These are phyloP conservation scores for Ceriops zippeliana DNA, from an alignment of 345 rosid genomes.

Conservation along the genomic window DNA sequence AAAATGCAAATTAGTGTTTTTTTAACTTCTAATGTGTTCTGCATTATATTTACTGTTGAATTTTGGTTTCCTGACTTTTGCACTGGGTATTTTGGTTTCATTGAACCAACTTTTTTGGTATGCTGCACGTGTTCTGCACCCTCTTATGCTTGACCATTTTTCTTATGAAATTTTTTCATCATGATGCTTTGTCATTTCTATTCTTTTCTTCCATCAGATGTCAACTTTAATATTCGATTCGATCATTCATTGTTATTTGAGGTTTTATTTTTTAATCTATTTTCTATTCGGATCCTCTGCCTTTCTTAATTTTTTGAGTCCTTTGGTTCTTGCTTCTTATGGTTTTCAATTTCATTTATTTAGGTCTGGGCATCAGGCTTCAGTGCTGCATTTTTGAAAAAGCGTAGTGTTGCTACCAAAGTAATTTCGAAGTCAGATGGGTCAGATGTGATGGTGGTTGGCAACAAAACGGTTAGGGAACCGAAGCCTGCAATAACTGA, in stretches of 20 bases:
- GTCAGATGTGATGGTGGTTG: conserved; percentile 25
- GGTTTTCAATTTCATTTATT: conserved; percentile 17
- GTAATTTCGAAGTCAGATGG: conserved; percentile 33
- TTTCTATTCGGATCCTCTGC: background rate
- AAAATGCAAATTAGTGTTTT: too few species aligned
- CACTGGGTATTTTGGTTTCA: background rate
- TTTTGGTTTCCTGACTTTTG: too few species aligned
- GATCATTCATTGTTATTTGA: background rate
- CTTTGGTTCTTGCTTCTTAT: background rate
- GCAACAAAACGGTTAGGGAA: conserved; percentile 31
- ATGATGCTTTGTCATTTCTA: background rate
- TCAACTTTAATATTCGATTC: too few species aligned
- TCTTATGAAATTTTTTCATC: background rate
- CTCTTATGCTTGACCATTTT: too few species aligned
- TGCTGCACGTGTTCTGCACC: background rate
- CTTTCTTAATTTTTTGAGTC: background rate
- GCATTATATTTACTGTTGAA: too few species aligned
- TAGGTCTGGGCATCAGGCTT: conserved; percentile 99
- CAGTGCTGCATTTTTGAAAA: conserved; percentile 92
- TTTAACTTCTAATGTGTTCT: too few species aligned
- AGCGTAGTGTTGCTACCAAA: conserved; percentile 78
- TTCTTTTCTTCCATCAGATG: background rate
- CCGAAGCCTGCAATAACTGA: conserved; percentile 74
- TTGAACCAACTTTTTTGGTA: background rate
- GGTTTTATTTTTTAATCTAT: background rate